Conservation (phyloP, 2,329 filamentous ascomycete species). For the Epichloe uncinata region DNA sequence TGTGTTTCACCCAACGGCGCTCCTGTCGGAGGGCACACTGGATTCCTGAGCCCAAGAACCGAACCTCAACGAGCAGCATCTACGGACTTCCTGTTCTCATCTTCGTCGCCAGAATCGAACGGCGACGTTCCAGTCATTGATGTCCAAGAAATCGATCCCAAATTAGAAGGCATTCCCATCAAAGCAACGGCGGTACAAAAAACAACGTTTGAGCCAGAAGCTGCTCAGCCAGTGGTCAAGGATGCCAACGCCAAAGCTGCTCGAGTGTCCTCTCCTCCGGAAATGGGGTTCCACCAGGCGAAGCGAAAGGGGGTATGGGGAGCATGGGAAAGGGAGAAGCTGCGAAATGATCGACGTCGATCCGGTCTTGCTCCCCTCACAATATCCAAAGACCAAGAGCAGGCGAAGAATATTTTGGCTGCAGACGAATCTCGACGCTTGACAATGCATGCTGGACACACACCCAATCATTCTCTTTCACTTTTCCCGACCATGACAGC, state of each 20-base stretch:
- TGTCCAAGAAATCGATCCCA: conserved; percentile 42
- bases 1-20: conserved; percentile 20
- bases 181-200: conserved; percentile 39
- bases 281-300: neutral
- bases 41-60: conserved; percentile 31
- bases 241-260: conserved; percentile 15
- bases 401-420: conserved; percentile 31
- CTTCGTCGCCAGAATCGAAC: conserved; percentile 17
- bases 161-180: conserved; percentile 46
- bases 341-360: conserved; percentile 4
- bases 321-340: conserved; percentile 1
- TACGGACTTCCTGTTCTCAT: conserved; percentile 22
- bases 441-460: conserved; percentile 50
- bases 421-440: conserved; percentile 37
- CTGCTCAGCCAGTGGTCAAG: conserved; percentile 16
- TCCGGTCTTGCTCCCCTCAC: conserved; percentile 2
- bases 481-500: conserved; percentile 31
- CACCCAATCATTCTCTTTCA: conserved; percentile 46
- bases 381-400: conserved; percentile 23
- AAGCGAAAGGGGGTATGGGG: neutral
- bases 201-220: conserved; percentile 28
- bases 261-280: conserved; percentile 15
- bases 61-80: conserved; percentile 23
- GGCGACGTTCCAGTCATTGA: conserved; percentile 37
- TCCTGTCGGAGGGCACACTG: conserved; percentile 24